Percentiles rank a stretch among this genome's conserved stretches.
Evolutionary conservation across 495 filamentous ascomycete genomes (phyloP).

Genomic region (Hyaloscypha hepaticicola): DNA sequence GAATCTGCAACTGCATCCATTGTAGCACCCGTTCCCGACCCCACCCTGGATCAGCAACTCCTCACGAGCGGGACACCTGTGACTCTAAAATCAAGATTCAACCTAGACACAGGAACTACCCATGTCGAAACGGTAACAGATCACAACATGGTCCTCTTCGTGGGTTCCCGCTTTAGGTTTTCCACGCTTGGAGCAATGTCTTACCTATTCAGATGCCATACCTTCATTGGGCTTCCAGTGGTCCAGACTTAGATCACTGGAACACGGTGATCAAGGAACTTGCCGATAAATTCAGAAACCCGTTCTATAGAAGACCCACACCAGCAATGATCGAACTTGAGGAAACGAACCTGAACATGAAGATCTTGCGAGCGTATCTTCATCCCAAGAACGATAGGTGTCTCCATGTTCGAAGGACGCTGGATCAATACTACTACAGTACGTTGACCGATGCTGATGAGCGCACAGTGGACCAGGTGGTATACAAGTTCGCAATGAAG

Average conservation of each 20-base stretch:
- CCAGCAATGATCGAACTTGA: neutral
- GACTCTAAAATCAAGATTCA: neutral
- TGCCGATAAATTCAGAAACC: neutral
- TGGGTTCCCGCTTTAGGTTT: neutral
- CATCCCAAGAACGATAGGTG: neutral
- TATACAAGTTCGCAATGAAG: neutral
- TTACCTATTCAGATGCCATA: constrained; percentile 7
- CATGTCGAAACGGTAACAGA: neutral
- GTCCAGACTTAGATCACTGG: neutral
- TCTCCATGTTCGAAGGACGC: neutral
- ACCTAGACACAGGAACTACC: neutral
- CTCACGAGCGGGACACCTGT: neutral
- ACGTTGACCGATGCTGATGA: neutral
- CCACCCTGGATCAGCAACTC: neutral
- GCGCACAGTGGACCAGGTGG: neutral
- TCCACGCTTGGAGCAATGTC: neutral
- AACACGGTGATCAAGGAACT: constrained; percentile 1
- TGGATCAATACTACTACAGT: constrained; percentile 3
- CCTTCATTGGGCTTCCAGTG: constrained; percentile 5
- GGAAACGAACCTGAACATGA: neutral
- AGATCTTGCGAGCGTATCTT: neutral
- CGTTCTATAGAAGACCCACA: neutral
- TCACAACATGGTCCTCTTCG: constrained; percentile 1
- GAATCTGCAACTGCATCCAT: neutral
- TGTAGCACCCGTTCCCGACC: neutral